Evolutionary conservation across 140 eudicot genomes (phyloP).

Genomic region (Oenanthe javanica): DNA sequence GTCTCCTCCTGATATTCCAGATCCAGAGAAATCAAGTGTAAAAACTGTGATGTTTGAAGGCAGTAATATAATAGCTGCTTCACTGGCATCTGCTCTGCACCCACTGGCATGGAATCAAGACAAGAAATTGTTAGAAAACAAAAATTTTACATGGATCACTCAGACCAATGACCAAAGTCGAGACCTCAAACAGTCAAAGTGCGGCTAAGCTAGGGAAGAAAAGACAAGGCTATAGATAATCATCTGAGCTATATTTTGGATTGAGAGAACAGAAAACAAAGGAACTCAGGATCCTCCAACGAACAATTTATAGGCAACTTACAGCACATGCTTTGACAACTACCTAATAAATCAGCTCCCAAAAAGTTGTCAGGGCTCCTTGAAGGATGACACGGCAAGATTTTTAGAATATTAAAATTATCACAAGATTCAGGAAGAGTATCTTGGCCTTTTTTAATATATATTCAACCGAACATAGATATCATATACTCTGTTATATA

Average conservation of each 20-base stretch:
- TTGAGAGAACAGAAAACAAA: background rate
- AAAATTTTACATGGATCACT: background rate
- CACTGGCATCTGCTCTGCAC: constrained; percentile 98
- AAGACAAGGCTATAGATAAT: background rate
- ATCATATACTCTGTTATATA: background rate
- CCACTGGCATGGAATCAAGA: constrained; percentile 58
- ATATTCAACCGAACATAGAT: background rate
- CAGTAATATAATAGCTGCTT: constrained; percentile 87
- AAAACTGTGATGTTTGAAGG: constrained; percentile 92
- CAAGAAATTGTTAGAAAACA: constrained; percentile 15
- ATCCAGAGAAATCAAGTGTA: constrained; percentile 95
- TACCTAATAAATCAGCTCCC: background rate
- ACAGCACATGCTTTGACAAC: background rate
- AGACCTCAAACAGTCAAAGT: background rate
- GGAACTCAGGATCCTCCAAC: background rate
- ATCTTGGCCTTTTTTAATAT: background rate
- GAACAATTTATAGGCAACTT: background rate
- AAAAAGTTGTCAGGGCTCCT: background rate
- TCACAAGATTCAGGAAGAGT: background rate
- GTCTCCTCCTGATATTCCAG: constrained; percentile 98
- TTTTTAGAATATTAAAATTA: background rate
- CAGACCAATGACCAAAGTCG: background rate
- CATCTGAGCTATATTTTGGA: background rate
- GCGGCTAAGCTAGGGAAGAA: background rate
- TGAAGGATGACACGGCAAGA: background rate